These are phyloP conservation scores for Phaeosphaeriaceae sp. DNA, from an alignment of 2,329 filamentous ascomycete genomes.

Conservation along the genomic window DNA sequence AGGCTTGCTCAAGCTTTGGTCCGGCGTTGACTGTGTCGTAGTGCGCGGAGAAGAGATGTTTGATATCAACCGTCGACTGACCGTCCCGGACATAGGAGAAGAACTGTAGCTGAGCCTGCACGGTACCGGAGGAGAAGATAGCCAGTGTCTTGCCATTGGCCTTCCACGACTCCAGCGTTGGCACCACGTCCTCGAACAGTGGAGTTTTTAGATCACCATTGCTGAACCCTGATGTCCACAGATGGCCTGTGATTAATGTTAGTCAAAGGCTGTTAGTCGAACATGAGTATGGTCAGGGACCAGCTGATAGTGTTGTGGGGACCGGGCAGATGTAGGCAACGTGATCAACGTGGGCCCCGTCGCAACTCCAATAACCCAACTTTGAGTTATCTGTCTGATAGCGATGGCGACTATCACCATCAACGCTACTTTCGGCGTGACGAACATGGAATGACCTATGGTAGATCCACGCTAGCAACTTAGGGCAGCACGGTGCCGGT, in stretches of 20 bases:
- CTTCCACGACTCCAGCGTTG: slow-evolving; percentile 67
- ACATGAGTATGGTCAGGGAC: slow-evolving; percentile 6
- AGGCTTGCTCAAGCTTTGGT: slow-evolving; percentile 70
- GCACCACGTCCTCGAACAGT: slow-evolving; percentile 76
- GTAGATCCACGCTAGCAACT: slow-evolving; percentile 23
- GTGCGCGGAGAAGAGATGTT: slow-evolving; percentile 44
- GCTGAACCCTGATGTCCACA: slow-evolving; percentile 78
- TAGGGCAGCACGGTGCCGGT: slow-evolving; percentile 30
- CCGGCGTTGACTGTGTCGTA: slow-evolving; percentile 86
- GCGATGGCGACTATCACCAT: slow-evolving; percentile 34
- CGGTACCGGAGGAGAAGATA: slow-evolving; percentile 84
- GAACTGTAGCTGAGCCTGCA: slow-evolving; percentile 80
- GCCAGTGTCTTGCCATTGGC: slow-evolving; percentile 63
- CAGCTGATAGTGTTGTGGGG: slow-evolving; percentile 8
- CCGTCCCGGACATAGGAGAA: slow-evolving; percentile 65
- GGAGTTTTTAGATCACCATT: slow-evolving; percentile 73
- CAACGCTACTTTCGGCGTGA: slow-evolving; percentile 23
- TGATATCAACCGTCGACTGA: slow-evolving; percentile 50
- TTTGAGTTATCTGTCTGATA: slow-evolving; percentile 10
- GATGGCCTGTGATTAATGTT: slow-evolving; percentile 59
- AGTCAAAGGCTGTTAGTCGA: slow-evolving; percentile 20
- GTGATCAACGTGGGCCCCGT: background rate
- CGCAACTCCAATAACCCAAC: slow-evolving; percentile 1
- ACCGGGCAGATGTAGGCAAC: background rate
- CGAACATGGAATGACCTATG: slow-evolving; percentile 26